Conservation (phyloP, 306 rosid species). For the Oxytropis ochrocephala region DNA sequence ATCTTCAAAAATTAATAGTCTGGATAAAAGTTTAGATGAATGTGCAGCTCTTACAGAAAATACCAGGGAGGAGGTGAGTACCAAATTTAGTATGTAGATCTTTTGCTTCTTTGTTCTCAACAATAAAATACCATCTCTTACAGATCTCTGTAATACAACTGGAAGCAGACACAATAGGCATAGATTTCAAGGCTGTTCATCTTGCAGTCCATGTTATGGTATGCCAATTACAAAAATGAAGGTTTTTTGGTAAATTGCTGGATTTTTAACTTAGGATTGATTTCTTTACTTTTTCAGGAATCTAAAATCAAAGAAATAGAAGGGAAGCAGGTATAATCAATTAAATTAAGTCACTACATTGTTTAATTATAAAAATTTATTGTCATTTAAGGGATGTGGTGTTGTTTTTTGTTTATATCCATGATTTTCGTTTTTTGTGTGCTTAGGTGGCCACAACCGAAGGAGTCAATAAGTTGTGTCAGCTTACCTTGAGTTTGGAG, state of each 20-base stretch:
- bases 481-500: not conserved
- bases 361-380: not conserved
- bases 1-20: constrained; percentile 49
- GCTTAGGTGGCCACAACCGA: constrained; percentile 45
- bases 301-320: constrained; percentile 61
- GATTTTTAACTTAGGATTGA: constrained; percentile 18
- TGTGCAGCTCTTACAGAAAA: constrained; percentile 32
- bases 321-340: constrained; percentile 67
- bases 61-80: constrained; percentile 56
- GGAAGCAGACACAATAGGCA: constrained; percentile 36
- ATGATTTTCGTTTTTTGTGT: constrained; percentile 9
- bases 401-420: constrained; percentile 2
- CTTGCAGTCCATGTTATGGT: constrained; percentile 58
- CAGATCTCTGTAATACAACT: constrained; percentile 55
- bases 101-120: not conserved
- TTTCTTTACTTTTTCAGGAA: constrained; percentile 47
- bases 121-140: constrained; percentile 8
- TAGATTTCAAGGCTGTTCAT: constrained; percentile 42
- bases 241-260: not conserved
- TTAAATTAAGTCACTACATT: not conserved
- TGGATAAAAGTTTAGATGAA: constrained; percentile 58
- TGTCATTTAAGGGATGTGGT: not conserved
- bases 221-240: constrained; percentile 17
- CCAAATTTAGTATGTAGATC: not conserved
- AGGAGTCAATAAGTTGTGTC: constrained; percentile 31